phyloP scores from a whole-genome alignment of 805 yeast species.

The Maudiozyma serrabonitensis region DNA sequence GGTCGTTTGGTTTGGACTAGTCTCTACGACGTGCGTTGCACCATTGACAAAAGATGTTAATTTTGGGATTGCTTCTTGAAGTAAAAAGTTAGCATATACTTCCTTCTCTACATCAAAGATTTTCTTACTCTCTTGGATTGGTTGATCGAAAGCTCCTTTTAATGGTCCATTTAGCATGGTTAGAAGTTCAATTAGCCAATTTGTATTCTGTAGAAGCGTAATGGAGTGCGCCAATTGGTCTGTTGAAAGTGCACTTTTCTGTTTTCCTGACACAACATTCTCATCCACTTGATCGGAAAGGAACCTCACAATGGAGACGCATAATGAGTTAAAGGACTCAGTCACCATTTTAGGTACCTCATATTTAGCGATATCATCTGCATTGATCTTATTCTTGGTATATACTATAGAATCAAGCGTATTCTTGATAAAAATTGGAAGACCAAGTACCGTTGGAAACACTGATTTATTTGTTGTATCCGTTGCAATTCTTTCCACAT shows the following conservation, averaged over 20 bases:
- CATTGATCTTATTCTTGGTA: slow-evolving; percentile 10
- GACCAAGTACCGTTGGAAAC: slow-evolving; percentile 36
- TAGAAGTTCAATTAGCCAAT: slow-evolving; percentile 39
- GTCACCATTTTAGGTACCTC: slow-evolving; percentile 2
- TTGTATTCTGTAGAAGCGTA: slow-evolving; percentile 43
- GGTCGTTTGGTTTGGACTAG: slow-evolving; percentile 16
- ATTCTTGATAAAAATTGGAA: slow-evolving; percentile 37
- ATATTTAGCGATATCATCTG: slow-evolving; percentile 1
- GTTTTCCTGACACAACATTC: not conserved
- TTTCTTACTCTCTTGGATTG: slow-evolving; percentile 17
- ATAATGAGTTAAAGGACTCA: slow-evolving; percentile 1
- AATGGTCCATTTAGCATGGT: slow-evolving; percentile 16
- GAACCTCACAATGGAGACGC: slow-evolving; percentile 4
- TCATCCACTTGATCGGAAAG: slow-evolving; percentile 1
- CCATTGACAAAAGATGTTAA: slow-evolving; percentile 56
- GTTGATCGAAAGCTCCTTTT: slow-evolving; percentile 13
- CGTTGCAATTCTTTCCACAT: slow-evolving; percentile 31
- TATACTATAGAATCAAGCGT: slow-evolving; percentile 25
- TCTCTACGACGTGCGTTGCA: slow-evolving; percentile 39
- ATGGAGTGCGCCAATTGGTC: slow-evolving; percentile 32
- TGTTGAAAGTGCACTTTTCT: slow-evolving; percentile 1
- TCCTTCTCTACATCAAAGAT: slow-evolving; percentile 29
- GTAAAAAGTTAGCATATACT: slow-evolving; percentile 37
- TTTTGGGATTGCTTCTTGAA: slow-evolving; percentile 54
- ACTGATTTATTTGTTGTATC: slow-evolving; percentile 31